These are phyloP conservation scores for Solanum hybrid DNA, from an alignment of 305 asterid genomes.

Conservation along the genomic window DNA sequence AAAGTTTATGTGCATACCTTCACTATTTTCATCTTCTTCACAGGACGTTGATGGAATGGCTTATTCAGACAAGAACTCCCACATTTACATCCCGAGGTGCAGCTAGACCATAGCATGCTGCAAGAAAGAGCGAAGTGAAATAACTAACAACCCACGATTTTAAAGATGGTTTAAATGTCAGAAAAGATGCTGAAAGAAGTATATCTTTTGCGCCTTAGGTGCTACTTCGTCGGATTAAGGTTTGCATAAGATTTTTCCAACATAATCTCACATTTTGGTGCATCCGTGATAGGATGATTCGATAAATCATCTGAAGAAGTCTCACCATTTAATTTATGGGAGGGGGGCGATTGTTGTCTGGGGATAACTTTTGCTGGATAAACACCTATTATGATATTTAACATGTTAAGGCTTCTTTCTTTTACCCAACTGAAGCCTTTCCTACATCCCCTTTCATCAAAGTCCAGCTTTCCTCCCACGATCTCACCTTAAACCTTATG, in stretches of 20 bases:
- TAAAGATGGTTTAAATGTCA: background rate
- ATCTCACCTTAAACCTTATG: background rate
- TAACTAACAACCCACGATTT: background rate
- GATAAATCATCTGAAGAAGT: background rate
- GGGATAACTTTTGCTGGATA: background rate
- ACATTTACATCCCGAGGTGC: constrained; percentile 87
- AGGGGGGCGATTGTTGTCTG: background rate
- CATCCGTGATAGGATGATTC: background rate
- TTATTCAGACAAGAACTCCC: constrained; percentile 78
- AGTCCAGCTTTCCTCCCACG: background rate
- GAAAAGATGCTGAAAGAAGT: background rate
- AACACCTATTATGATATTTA: background rate
- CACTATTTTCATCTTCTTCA: constrained; percentile 81
- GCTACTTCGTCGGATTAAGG: background rate
- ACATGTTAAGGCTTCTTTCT: background rate
- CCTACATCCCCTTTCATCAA: background rate
- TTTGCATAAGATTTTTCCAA: background rate
- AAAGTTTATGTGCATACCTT: constrained; percentile 36
- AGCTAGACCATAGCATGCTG: constrained; percentile 84
- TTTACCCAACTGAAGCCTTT: background rate
- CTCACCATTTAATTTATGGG: background rate
- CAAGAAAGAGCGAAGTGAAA: constrained; percentile 13
- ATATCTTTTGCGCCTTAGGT: background rate
- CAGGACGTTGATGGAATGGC: constrained; percentile 85
- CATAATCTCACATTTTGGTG: background rate